phyloP scores from a whole-genome alignment of 2,329 filamentous ascomycete species.

The Cercospora sp. region DNA sequence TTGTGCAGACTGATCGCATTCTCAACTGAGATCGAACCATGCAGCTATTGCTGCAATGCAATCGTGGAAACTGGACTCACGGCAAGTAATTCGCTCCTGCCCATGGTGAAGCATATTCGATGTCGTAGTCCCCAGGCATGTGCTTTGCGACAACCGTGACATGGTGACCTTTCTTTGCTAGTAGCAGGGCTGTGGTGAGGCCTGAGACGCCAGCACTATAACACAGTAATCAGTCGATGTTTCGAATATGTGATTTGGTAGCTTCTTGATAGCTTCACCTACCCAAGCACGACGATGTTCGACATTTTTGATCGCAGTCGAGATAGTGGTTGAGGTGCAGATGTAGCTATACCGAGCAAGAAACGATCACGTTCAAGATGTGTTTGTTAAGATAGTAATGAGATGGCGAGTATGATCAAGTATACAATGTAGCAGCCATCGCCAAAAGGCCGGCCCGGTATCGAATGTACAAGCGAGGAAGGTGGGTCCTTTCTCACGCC shows the following conservation, averaged over 20 bases:
- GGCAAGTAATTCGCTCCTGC: conserved; percentile 80
- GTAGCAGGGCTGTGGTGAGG: conserved; percentile 63
- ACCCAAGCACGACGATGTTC: conserved; percentile 54
- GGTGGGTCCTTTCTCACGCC: conserved; percentile 3
- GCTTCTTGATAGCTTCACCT: conserved; percentile 27
- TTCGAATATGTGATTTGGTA: not conserved
- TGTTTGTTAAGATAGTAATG: not conserved
- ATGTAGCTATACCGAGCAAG: accelerated
- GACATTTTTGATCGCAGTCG: not conserved
- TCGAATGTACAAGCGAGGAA: conserved; percentile 1
- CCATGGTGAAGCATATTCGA: conserved; percentile 88
- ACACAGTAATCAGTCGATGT: not conserved
- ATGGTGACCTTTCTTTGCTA: conserved; percentile 59
- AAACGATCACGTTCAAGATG: not conserved
- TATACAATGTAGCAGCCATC: not conserved
- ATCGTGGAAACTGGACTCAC: conserved; percentile 21
- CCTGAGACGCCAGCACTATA: conserved; percentile 62
- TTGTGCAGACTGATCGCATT: not conserved
- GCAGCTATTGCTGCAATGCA: not conserved
- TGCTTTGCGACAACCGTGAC: conserved; percentile 80
- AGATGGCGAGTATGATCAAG: too few species aligned
- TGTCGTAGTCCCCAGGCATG: conserved; percentile 91
- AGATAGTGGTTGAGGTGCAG: not conserved
- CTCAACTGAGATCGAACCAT: not conserved
- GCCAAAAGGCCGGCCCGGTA: not conserved